Percentiles rank a stretch among this genome's conserved stretches.
Conservation (phyloP, 1,284 basidiomycete genomes). For the Wolfiporia cocos region DNA sequence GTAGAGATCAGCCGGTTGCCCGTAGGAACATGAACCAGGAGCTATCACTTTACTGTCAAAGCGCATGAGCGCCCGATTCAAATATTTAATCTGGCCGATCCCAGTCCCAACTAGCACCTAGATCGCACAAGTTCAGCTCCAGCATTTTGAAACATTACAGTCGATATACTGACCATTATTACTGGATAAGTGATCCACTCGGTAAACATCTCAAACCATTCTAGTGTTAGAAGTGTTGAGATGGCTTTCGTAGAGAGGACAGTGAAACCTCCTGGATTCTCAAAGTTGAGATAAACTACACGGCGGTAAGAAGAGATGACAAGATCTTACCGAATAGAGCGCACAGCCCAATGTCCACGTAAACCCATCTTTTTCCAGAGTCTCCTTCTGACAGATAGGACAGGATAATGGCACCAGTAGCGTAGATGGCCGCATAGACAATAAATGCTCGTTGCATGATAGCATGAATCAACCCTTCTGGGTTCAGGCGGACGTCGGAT, state of each 20-base stretch:
- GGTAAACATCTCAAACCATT: slow-evolving; percentile 70
- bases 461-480: slow-evolving; percentile 63
- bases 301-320: slow-evolving; percentile 4
- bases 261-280: slow-evolving; percentile 77
- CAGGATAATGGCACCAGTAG: slow-evolving; percentile 50
- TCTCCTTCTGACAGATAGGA: slow-evolving; percentile 53
- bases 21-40: too few species aligned
- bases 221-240: slow-evolving; percentile 76
- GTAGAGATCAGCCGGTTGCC: too few species aligned
- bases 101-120: slow-evolving; percentile 78
- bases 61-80: slow-evolving; percentile 86
- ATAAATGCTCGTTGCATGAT: slow-evolving; percentile 71
- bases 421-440: slow-evolving; percentile 63
- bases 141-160: not conserved
- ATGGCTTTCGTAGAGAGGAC: slow-evolving; percentile 93
- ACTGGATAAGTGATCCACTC: slow-evolving; percentile 79
- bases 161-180: slow-evolving; percentile 38
- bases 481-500: slow-evolving; percentile 65
- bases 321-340: slow-evolving; percentile 66
- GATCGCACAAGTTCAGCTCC: slow-evolving; percentile 12
- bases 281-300: not conserved
- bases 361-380: slow-evolving; percentile 64
- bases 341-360: slow-evolving; percentile 86
- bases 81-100: slow-evolving; percentile 84
- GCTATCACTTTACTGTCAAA: slow-evolving; percentile 86